Conservation (phyloP, 768 basidiomycete genomes). For the Leccinum fibrillosum region DNA sequence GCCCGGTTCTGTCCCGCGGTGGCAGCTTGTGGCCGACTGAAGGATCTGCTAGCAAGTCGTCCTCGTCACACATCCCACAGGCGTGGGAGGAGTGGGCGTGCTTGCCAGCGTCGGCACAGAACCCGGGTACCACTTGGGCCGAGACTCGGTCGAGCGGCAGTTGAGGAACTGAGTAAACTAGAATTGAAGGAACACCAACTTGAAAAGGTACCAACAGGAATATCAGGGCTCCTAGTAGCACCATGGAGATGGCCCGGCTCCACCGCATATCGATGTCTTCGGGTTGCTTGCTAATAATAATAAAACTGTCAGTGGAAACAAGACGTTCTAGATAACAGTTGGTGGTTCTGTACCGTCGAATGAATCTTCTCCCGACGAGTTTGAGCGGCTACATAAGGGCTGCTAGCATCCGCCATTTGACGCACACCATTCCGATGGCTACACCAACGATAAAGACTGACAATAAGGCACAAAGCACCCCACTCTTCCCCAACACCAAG, state of each 20-base stretch:
- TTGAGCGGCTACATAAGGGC: slow-evolving; percentile 45
- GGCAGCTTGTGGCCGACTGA: background rate
- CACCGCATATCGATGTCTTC: slow-evolving; percentile 34
- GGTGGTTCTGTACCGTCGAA: slow-evolving; percentile 13
- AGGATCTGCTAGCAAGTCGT: slow-evolving; percentile 1
- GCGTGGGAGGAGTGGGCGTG: slow-evolving; percentile 27
- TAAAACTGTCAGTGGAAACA: too few species aligned
- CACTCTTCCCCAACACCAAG: slow-evolving; percentile 59
- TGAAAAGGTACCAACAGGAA: slow-evolving; percentile 84
- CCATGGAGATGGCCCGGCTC: slow-evolving; percentile 45
- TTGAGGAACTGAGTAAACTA: slow-evolving; percentile 74
- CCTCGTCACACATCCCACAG: slow-evolving; percentile 10
- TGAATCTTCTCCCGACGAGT: slow-evolving; percentile 13
- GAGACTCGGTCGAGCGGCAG: slow-evolving; percentile 39
- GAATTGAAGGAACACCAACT: slow-evolving; percentile 78
- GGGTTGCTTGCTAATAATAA: too few species aligned
- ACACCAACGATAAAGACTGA: slow-evolving; percentile 57
- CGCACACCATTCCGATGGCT: slow-evolving; percentile 60
- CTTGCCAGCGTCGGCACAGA: slow-evolving; percentile 23
- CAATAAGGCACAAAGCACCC: slow-evolving; percentile 35
- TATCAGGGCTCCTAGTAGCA: slow-evolving; percentile 53
- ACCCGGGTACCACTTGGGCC: slow-evolving; percentile 17
- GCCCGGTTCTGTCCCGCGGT: too few species aligned
- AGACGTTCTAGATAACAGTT: too few species aligned
- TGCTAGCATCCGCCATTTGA: slow-evolving; percentile 56